These are phyloP conservation scores for Parafenestella ontariensis DNA, from an alignment of 2,329 filamentous ascomycete species.

Conservation along the genomic window DNA sequence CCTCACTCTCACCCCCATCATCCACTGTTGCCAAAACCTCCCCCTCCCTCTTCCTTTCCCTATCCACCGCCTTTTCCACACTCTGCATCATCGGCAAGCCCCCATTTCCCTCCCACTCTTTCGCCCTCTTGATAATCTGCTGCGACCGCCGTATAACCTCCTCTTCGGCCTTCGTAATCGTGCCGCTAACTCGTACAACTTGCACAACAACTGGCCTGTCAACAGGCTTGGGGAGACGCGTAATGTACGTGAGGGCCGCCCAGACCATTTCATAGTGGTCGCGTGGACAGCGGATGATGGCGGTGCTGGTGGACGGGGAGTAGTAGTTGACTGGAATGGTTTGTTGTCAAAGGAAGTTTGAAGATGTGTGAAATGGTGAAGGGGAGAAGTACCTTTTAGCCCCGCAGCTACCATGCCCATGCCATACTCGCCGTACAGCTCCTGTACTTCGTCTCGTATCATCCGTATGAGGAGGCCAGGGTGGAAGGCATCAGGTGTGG, in stretches of 20 bases:
- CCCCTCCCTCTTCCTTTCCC: conserved; percentile 21
- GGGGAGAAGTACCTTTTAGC: conserved; percentile 66
- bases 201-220: conserved; percentile 76
- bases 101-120: conserved; percentile 49
- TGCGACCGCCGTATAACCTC: conserved; percentile 83
- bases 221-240: conserved; percentile 67
- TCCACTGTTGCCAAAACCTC: conserved; percentile 27
- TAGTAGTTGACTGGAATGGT: conserved; percentile 80
- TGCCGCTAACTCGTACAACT: conserved; percentile 88
- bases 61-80: conserved; percentile 32
- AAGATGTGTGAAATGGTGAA: background rate
- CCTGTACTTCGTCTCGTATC: conserved; percentile 56
- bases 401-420: conserved; percentile 74
- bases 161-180: conserved; percentile 89
- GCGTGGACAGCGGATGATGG: conserved; percentile 84
- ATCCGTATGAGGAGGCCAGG: conserved; percentile 69
- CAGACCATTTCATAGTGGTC: conserved; percentile 87
- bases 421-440: conserved; percentile 78
- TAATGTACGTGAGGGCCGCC: conserved; percentile 85
- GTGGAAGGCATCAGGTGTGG: conserved; percentile 76
- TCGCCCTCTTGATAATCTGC: conserved; percentile 71
- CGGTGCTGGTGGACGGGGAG: conserved; percentile 89
- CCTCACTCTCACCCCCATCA: conserved; percentile 22
- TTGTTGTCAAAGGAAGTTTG: background rate
- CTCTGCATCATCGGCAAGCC: conserved; percentile 23